These are phyloP conservation scores for Zygoascus flipseniorum DNA, from an alignment of 805 yeast genomes.

Conservation along the genomic window DNA sequence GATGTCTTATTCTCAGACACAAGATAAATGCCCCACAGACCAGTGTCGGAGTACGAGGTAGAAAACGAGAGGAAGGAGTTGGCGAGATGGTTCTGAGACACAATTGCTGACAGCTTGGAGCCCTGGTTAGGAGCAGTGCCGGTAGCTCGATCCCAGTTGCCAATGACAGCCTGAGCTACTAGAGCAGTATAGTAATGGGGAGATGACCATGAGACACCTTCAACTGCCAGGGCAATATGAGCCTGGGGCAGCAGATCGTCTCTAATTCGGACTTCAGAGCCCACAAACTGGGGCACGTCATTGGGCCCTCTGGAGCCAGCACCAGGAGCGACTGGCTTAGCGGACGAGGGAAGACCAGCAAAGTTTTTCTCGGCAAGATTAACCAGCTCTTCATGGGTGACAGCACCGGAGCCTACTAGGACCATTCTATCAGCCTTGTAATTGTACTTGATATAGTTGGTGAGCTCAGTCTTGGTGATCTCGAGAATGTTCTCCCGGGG, in stretches of 20 bases:
- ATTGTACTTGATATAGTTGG: conserved; percentile 70
- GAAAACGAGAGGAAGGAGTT: conserved; percentile 95
- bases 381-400: conserved; percentile 79
- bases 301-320: conserved; percentile 49
- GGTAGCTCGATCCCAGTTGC: conserved; percentile 92
- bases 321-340: conserved; percentile 60
- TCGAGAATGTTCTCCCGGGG: conserved; percentile 83
- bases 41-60: conserved; percentile 95
- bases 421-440: conserved; percentile 98
- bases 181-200: conserved; percentile 92
- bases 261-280: conserved; percentile 78
- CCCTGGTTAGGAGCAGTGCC: conserved; percentile 81
- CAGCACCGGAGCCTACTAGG: conserved; percentile 89
- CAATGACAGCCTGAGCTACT: conserved; percentile 93
- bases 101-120: conserved; percentile 66
- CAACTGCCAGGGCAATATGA: conserved; percentile 90
- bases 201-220: conserved; percentile 96
- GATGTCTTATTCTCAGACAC: conserved; percentile 70
- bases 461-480: conserved; percentile 67
- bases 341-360: conserved; percentile 39
- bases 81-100: conserved; percentile 60
- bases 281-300: conserved; percentile 69
- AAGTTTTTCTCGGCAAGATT: conserved; percentile 66
- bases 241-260: conserved; percentile 81
- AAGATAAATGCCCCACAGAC: conserved; percentile 93